Percentiles rank a stretch among this genome's conserved stretches.
phyloP scores from a whole-genome alignment of 306 rosid genomes.

The Cicer arietinum region DNA sequence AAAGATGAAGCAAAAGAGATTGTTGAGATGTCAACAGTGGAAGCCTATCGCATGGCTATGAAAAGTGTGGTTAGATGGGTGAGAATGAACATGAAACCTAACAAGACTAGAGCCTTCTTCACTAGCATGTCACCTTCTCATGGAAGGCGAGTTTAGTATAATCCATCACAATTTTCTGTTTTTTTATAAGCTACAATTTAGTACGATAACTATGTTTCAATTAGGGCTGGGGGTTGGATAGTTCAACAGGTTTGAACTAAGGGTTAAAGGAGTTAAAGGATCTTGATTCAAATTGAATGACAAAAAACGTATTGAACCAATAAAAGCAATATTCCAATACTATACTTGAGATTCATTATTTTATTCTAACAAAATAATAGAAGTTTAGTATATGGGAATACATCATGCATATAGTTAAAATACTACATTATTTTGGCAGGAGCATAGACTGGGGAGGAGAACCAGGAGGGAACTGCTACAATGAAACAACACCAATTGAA shows the following conservation, averaged over 20 bases:
- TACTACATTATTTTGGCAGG: slow-evolving; percentile 48
- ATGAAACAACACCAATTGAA: slow-evolving; percentile 76
- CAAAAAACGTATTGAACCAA: too few species aligned
- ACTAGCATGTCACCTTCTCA: slow-evolving; percentile 99
- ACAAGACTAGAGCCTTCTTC: slow-evolving; percentile 84
- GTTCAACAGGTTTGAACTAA: too few species aligned
- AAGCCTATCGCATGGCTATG: slow-evolving; percentile 94
- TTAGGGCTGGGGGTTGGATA: too few species aligned
- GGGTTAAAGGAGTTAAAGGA: too few species aligned
- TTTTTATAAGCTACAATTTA: not conserved
- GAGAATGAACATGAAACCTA: slow-evolving; percentile 71
- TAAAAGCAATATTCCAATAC: too few species aligned
- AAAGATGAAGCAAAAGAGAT: slow-evolving; percentile 77
- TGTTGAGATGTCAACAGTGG: slow-evolving; percentile 67
- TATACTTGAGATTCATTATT: not conserved
- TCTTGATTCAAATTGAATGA: too few species aligned
- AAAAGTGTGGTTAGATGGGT: slow-evolving; percentile 91
- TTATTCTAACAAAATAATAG: not conserved
- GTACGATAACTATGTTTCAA: not conserved
- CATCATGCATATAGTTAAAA: not conserved
- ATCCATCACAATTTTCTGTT: not conserved
- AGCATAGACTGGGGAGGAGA: slow-evolving; percentile 89
- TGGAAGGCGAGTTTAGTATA: slow-evolving; percentile 57
- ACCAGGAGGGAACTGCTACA: slow-evolving; percentile 77
- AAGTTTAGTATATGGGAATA: not conserved